phyloP scores from a whole-genome alignment of 78 protist species.

The Protostelium mycophagum region DNA sequence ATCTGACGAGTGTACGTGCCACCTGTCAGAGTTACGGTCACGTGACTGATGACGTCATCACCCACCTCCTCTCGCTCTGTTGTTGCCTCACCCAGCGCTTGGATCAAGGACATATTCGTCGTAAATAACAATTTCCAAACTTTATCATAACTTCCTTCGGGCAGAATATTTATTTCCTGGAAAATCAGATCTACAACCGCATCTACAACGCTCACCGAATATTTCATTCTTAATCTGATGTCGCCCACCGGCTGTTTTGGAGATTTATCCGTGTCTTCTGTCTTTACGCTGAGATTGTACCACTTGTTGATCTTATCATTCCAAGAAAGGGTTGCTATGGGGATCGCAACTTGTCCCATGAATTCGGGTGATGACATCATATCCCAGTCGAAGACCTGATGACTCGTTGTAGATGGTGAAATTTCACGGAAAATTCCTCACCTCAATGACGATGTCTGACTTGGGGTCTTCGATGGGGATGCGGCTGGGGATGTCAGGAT shows the following conservation, averaged over 20 bases:
- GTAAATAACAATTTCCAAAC: neutral
- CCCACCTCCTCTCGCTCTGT: neutral
- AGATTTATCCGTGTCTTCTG: neutral
- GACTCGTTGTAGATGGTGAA: neutral
- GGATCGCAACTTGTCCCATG: neutral
- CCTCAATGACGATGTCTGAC: neutral
- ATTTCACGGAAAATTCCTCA: neutral
- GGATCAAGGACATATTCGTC: neutral
- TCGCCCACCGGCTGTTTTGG: neutral
- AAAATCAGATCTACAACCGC: neutral
- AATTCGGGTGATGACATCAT: neutral
- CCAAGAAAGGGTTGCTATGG: neutral
- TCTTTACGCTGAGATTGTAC: neutral
- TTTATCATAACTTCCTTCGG: neutral
- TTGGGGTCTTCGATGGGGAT: neutral
- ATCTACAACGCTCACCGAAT: neutral
- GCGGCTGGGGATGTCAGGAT: neutral
- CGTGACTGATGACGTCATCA: neutral
- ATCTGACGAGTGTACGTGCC: conserved; percentile 36
- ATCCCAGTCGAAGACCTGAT: neutral
- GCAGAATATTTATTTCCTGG: neutral
- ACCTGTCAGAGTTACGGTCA: neutral
- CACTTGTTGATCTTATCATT: neutral
- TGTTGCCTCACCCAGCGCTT: neutral
- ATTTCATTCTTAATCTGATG: neutral